Evolutionary conservation across 495 filamentous ascomycete species (phyloP), one percentile per base, ranked within the genome.

Genomic region (Trichocladium uniseriatum): DNA sequence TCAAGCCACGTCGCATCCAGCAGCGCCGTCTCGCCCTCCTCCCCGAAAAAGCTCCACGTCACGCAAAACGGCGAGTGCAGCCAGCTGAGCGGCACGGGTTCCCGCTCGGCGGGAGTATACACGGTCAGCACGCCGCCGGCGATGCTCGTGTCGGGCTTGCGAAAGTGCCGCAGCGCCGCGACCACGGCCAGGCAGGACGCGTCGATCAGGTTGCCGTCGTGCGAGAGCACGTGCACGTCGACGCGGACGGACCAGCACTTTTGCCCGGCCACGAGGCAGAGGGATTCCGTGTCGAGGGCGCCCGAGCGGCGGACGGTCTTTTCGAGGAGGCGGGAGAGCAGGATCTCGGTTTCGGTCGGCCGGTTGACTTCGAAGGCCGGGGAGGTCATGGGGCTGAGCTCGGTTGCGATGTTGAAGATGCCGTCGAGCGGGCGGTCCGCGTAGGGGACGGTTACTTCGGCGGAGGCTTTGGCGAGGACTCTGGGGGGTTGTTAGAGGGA

Each of bases 401-500:
- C 92, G 49, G 89, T 82, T 24, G 80, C 77, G 62, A 98, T 96
- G 44, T 79, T 86, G 69, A 97, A 96, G 61, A 92, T 76, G 60
- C 92, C 92, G 61, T 96, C 91, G 58, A 95, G 95, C 41, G 89
- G 89, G 22, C 92, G 83, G 64, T 96, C 91, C 38, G 83, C 69
- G 61, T 80, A 87, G 34, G 92, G 92, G 44, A 83, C 77, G 14
- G 83, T 81, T 36, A 97, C 82, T 69, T 91, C 84, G 47, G 86
- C 81, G n/a, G 89, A 91, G 48, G 94, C 86, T 50, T 84, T 82
- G 24, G 82, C 84, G 48, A 94, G 70, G 47, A 96, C 75, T 61
- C 92, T 96, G 31, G 4, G 15, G 20, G 10, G n/a, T n/a, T n/a
- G n/a, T n/a, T 37, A 9, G 24, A 14, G 57, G 20, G 49, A 15